Evolutionary conservation across 495 filamentous ascomycete species (phyloP).

Genomic region (Penicillium silybi): DNA sequence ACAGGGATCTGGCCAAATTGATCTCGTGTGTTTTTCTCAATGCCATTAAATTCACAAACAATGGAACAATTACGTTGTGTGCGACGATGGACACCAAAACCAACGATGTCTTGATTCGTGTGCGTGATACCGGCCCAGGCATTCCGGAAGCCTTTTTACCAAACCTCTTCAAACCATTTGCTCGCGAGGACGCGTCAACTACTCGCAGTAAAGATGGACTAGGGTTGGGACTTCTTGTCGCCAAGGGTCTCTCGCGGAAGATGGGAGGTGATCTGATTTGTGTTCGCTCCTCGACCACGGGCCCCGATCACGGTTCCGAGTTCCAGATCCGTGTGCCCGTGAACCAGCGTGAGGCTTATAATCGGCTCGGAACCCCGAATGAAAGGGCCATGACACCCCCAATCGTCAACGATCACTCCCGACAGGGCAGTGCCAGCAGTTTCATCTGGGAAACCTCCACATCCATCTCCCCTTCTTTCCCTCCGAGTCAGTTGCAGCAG

Average conservation of each 20-base stretch:
- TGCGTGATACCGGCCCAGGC: constrained; percentile 69
- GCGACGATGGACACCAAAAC: constrained; percentile 48
- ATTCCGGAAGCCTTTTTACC: constrained; percentile 68
- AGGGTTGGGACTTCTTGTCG: constrained; percentile 71
- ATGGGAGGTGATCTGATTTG: constrained; percentile 72
- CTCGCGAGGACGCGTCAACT: constrained; percentile 67
- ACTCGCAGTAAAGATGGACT: constrained; percentile 70
- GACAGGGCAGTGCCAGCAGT: constrained; percentile 22
- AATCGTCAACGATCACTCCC: constrained; percentile 19
- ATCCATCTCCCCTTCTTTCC: constrained; percentile 18
- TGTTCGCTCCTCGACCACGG: constrained; percentile 63
- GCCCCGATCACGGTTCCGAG: constrained; percentile 64
- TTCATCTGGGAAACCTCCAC: constrained; percentile 20
- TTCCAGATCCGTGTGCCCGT: constrained; percentile 71
- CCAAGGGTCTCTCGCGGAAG: constrained; percentile 70
- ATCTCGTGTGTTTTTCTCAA: constrained; percentile 73
- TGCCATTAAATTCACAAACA: constrained; percentile 76
- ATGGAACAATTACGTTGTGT: constrained; percentile 58
- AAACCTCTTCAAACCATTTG: constrained; percentile 71
- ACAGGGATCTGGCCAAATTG: constrained; percentile 68
- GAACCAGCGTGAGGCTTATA: constrained; percentile 43
- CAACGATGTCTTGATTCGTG: constrained; percentile 56
- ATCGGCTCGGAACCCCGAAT: constrained; percentile 38
- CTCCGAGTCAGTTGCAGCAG: constrained; percentile 29
- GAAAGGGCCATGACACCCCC: constrained; percentile 27